Evolutionary conservation across 805 yeast species (phyloP).

Genomic region (Metschnikowia lunata): DNA sequence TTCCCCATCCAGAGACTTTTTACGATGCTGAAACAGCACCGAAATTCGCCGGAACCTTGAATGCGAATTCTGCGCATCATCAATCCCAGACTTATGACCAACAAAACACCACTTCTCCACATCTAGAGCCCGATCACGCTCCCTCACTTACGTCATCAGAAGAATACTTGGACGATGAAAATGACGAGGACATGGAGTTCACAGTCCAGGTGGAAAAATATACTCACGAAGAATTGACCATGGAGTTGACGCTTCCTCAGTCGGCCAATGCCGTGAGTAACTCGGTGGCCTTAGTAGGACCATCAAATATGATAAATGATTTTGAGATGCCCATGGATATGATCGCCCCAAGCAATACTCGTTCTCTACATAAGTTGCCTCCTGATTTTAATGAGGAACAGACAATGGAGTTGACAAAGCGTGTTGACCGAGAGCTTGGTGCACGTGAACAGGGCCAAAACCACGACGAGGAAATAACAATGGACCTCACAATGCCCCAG

Average conservation of each 20-base stretch:
- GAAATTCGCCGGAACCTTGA: neutral
- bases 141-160: constrained; percentile 8
- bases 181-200: constrained; percentile 15
- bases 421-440: neutral
- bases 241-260: constrained; percentile 10
- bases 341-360: neutral
- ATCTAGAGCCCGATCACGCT: neutral
- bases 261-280: neutral
- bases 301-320: neutral
- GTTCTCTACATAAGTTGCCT: neutral
- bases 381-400: constrained; percentile 5
- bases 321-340: neutral
- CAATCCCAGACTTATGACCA: neutral
- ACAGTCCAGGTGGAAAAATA: constrained; percentile 9
- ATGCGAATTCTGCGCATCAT: neutral
- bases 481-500: constrained; percentile 25
- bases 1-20: no score
- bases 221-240: constrained; percentile 6
- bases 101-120: no score
- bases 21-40: neutral
- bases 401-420: constrained; percentile 15
- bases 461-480: constrained; percentile 14
- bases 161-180: constrained; percentile 7
- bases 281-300: neutral
- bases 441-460: neutral